Conservation (phyloP, 306 rosid species). For the Gleditsia sinensis region DNA sequence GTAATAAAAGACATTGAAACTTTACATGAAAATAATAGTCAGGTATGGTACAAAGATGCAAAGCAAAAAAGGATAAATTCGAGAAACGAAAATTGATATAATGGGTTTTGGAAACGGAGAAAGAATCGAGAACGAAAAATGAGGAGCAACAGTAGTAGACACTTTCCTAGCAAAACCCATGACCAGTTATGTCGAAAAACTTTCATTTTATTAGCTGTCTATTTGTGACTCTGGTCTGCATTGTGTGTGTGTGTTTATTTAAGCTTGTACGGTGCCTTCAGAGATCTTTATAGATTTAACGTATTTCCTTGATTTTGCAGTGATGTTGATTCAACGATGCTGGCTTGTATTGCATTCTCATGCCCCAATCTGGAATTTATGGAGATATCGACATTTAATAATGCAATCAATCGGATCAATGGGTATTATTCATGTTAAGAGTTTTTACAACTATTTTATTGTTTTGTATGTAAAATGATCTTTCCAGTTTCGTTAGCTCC, state of each 20-base stretch:
- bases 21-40: neutral
- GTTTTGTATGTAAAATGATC: neutral
- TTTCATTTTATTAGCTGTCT: neutral
- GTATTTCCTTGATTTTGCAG: conserved; percentile 41
- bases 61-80: neutral
- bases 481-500: neutral
- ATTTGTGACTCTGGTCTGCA: no score
- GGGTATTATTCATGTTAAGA: conserved; percentile 47
- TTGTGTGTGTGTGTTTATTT: neutral
- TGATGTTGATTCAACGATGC: conserved; percentile 74
- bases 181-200: neutral
- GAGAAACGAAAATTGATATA: neutral
- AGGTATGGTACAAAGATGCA: neutral
- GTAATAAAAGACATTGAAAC: neutral
- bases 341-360: conserved; percentile 79
- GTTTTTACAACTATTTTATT: neutral
- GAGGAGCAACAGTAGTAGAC: neutral
- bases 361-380: conserved; percentile 73
- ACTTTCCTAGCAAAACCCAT: neutral
- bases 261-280: neutral
- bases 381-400: conserved; percentile 56
- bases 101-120: neutral
- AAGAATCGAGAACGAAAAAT: neutral
- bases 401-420: conserved; percentile 64
- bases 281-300: neutral